Base-by-base conservation (phyloP, 768 basidiomycete genomes). In the Pulveroboletus ravenelii region DNA sequence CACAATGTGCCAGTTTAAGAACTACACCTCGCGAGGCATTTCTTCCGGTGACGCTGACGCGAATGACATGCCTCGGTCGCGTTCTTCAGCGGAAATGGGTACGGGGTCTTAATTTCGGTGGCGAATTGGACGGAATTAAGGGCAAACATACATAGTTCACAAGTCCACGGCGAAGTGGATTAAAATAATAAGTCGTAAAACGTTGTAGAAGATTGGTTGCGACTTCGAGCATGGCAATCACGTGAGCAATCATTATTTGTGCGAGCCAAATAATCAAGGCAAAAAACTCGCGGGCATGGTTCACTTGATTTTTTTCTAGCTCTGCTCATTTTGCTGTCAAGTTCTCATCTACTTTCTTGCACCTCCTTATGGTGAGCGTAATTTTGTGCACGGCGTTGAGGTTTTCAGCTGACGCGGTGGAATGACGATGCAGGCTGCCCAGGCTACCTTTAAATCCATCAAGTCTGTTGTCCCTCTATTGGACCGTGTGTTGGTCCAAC, bases 391-490 rank as follows among this genome's bases (percentile, higher is more conserved):
- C 12, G 47, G 17, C 3, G 31, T 27, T 14, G n/a, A 25, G 30
- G 35, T 14, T 8, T 32, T 23, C 2, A 12, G 35, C 39, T 63
- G 29, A 61, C 41, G 20, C 15, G 13, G 5, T 37, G 47, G 12
- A 18, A 29, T 1, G 3, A 32, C 10, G 6, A 29, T n/a, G 41
- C 47, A 89, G 86, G 87, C 88, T 73, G 73, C 87, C 55, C 88
- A 89, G 72, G 87, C 91, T 58, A 95, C 93, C 23, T 93, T 98
- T 85, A 96, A 91, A 74, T 85, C 84, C 58, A 97, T 97, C 81
- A 89, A 81, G 75, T 77, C 93, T 51, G 68, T 98, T 59, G 73
- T 90, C 56, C 95, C 95, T 53, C 82, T 98, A 45, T 76, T 98
- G 49, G 95, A 98, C 84, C 90, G 95, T 57, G 90, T 98, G 56